Evolutionary conservation across 2,329 filamentous ascomycete species (phyloP).

Genomic region (Grosmannia clavigera): DNA sequence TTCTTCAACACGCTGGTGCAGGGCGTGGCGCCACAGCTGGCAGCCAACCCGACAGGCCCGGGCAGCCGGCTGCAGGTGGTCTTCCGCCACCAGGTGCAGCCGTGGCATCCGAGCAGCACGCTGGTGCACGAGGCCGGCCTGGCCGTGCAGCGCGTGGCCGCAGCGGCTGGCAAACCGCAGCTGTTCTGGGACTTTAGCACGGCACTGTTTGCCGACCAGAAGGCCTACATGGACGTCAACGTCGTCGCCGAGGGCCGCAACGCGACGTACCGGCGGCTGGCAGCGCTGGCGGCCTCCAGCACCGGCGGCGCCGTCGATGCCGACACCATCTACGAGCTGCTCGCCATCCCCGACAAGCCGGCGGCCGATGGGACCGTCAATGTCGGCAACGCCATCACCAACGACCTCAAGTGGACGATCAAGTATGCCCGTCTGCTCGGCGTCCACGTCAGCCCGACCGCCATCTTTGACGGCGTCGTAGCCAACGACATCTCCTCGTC

Average conservation of each 20-base stretch:
- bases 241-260: slow-evolving; percentile 80
- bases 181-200: slow-evolving; percentile 73
- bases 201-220: slow-evolving; percentile 53
- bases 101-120: slow-evolving; percentile 84
- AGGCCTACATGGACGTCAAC: slow-evolving; percentile 70
- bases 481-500: slow-evolving; percentile 66
- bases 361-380: slow-evolving; percentile 59
- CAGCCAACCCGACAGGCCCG: slow-evolving; percentile 42
- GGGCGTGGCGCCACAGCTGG: slow-evolving; percentile 52
- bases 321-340: slow-evolving; percentile 52
- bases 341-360: slow-evolving; percentile 58
- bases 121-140: slow-evolving; percentile 72
- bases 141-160: slow-evolving; percentile 58
- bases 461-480: slow-evolving; percentile 76
- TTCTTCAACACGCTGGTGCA: slow-evolving; percentile 67
- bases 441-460: slow-evolving; percentile 84
- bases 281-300: slow-evolving; percentile 53
- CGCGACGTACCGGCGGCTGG: slow-evolving; percentile 66
- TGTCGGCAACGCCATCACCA: slow-evolving; percentile 66
- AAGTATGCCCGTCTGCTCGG: slow-evolving; percentile 70
- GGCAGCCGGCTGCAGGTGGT: slow-evolving; percentile 53
- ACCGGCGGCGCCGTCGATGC: slow-evolving; percentile 63
- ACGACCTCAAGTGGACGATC: slow-evolving; percentile 72
- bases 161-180: slow-evolving; percentile 27
- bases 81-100: slow-evolving; percentile 85